These are phyloP conservation scores for Hemisphaericaspora lyxosophila DNA, from an alignment of 1,139 yeast genomes.

Conservation along the genomic window DNA sequence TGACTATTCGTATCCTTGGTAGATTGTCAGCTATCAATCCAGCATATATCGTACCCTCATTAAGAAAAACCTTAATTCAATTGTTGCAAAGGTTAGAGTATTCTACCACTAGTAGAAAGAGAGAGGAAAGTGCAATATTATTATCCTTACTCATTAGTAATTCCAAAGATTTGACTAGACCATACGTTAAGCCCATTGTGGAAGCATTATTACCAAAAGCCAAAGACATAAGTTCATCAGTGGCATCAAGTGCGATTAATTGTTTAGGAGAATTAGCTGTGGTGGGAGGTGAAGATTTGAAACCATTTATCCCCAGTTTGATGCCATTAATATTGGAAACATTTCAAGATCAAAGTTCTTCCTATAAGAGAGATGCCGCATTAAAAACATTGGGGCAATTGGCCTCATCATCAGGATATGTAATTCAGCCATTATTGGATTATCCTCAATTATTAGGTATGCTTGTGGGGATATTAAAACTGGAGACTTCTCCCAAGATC, in stretches of 20 bases:
- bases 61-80: constrained; percentile 83
- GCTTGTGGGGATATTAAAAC: constrained; percentile 74
- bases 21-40: constrained; percentile 85
- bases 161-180: constrained; percentile 78
- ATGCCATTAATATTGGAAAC: constrained; percentile 89
- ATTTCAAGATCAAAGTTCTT: constrained; percentile 87
- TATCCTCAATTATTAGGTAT: constrained; percentile 87
- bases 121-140: constrained; percentile 83
- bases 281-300: constrained; percentile 85
- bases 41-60: constrained; percentile 91
- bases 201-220: constrained; percentile 81
- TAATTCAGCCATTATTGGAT: constrained; percentile 86
- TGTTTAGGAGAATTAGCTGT: constrained; percentile 90
- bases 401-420: constrained; percentile 90
- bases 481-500: constrained; percentile 71
- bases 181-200: constrained; percentile 86
- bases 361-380: constrained; percentile 86
- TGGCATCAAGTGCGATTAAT: constrained; percentile 79
- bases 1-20: constrained; percentile 79
- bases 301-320: constrained; percentile 66
- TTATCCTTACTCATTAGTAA: constrained; percentile 73
- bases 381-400: constrained; percentile 83
- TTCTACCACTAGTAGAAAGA: constrained; percentile 70
- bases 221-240: constrained; percentile 63
- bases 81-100: constrained; percentile 81